A percentile compares a stretch with the other conserved stretches of the same genome.
phyloP scores from a whole-genome alignment of 805 yeast species.

The Lachancea quebecensis region DNA sequence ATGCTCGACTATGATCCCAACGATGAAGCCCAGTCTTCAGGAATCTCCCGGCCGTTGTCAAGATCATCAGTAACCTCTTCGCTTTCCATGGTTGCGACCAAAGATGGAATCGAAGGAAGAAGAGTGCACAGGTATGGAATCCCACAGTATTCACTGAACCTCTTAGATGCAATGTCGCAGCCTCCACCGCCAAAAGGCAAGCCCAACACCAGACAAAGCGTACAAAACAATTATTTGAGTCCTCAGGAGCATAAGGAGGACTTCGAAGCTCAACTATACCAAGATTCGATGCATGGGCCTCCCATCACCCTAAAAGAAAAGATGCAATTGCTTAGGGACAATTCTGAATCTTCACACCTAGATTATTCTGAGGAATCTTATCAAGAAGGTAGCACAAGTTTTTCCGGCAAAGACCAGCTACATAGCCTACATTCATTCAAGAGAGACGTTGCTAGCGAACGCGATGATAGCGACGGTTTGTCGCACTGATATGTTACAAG shows the following conservation, averaged over 20 bases:
- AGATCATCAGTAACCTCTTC: constrained; percentile 60
- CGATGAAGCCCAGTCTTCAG: constrained; percentile 13
- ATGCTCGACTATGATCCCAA: constrained; percentile 19
- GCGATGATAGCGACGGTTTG: not conserved
- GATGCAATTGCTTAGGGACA: constrained; percentile 35
- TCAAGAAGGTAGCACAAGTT: constrained; percentile 2
- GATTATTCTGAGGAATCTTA: constrained; percentile 7
- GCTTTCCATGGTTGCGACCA: constrained; percentile 65
- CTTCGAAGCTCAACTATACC: constrained; percentile 7
- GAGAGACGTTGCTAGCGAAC: not conserved
- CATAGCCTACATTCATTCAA: not conserved
- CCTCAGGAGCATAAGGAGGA: not conserved
- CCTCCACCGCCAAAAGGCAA: constrained; percentile 11
- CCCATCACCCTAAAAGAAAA: constrained; percentile 42
- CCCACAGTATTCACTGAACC: constrained; percentile 34
- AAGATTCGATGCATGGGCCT: constrained; percentile 30
- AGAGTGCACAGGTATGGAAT: constrained; percentile 41
- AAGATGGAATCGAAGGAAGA: constrained; percentile 67
- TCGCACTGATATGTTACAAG: not conserved
- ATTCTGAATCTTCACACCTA: constrained; percentile 8
- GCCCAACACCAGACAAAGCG: not conserved
- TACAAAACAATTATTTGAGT: no score
- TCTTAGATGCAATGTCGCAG: constrained; percentile 32
- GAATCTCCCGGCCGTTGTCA: constrained; percentile 51
- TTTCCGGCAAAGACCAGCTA: not conserved